Conservation (phyloP, 2,329 filamentous ascomycete species). For the Stylonectria norvegica region DNA sequence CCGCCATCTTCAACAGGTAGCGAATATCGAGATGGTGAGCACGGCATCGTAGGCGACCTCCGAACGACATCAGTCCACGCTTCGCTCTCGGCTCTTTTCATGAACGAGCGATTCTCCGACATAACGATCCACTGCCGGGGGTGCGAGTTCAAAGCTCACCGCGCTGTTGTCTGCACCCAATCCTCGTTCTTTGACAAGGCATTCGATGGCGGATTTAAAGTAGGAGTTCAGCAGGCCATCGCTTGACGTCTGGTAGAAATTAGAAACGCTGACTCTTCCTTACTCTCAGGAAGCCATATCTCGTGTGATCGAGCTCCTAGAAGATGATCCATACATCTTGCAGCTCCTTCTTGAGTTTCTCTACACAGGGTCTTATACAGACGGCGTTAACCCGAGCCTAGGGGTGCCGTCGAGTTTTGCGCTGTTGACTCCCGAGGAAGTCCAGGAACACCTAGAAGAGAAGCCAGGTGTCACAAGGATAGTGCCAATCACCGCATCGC, state of each 20-base stretch:
- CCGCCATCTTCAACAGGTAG: too few relatives aligned
- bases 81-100: constrained; percentile 1
- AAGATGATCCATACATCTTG: constrained; percentile 28
- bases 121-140: constrained; percentile 30
- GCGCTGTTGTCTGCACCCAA: constrained; percentile 33
- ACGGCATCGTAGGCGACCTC: too few relatives aligned
- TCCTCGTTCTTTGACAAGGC: constrained; percentile 32
- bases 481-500: neutral
- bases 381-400: neutral
- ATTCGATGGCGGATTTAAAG: constrained; percentile 27
- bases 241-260: too few relatives aligned
- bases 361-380: constrained; percentile 24
- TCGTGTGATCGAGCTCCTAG: constrained; percentile 22
- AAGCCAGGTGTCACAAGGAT: constrained; percentile 6
- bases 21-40: too few relatives aligned
- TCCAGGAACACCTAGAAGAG: constrained; percentile 3
- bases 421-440: neutral
- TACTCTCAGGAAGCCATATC: constrained; percentile 16
- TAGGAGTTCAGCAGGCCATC: constrained; percentile 8
- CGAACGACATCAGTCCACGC: neutral
- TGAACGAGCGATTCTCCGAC: constrained; percentile 28
- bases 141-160: constrained; percentile 31
- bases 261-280: neutral
- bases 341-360: constrained; percentile 29
- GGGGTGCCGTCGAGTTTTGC: neutral